Percentiles rank a stretch among this genome's conserved stretches.
phyloP scores from a whole-genome alignment of 2,329 filamentous ascomycete genomes.

The Zymoseptoria passerinii region DNA sequence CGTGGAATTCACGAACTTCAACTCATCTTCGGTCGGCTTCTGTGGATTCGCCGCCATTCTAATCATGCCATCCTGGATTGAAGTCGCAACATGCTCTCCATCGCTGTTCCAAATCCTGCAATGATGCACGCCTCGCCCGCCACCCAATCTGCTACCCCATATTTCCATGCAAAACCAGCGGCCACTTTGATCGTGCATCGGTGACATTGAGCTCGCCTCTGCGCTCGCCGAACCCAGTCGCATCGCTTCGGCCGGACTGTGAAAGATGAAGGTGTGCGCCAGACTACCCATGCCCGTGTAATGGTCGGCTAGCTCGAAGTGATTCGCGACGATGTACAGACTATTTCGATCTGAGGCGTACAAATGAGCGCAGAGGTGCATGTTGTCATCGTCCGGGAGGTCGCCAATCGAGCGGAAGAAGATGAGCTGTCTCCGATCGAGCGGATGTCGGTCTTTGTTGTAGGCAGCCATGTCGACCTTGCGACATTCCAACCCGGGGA shows the following conservation, averaged over 20 bases:
- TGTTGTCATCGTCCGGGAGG: constrained; percentile 37
- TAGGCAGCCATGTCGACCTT: constrained; percentile 47
- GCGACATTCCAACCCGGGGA: constrained; percentile 40
- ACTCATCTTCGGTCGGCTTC: constrained; percentile 5
- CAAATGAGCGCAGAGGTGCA: constrained; percentile 50
- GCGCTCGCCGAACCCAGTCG: constrained; percentile 26
- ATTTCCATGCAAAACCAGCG: constrained; percentile 45
- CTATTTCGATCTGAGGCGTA: constrained; percentile 51
- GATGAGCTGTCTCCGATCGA: constrained; percentile 36
- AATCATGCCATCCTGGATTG: constrained; percentile 44
- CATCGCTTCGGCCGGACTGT: constrained; percentile 34
- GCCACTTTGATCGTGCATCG: constrained; percentile 26
- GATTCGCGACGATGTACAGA: constrained; percentile 44
- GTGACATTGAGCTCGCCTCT: background rate
- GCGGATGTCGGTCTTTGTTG: constrained; percentile 33
- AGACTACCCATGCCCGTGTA: constrained; percentile 41
- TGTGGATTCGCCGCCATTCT: constrained; percentile 15
- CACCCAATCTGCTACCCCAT: constrained; percentile 37
- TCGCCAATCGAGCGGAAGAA: constrained; percentile 40
- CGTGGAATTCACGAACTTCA: constrained; percentile 1
- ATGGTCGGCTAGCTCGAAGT: constrained; percentile 36
- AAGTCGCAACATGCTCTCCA: constrained; percentile 39
- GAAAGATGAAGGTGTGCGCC: constrained; percentile 42
- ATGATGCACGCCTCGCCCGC: constrained; percentile 41
- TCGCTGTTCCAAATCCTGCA: constrained; percentile 38